Evolutionary conservation across 306 rosid species (phyloP).

Genomic region (Hippophae gyantsensis): DNA sequence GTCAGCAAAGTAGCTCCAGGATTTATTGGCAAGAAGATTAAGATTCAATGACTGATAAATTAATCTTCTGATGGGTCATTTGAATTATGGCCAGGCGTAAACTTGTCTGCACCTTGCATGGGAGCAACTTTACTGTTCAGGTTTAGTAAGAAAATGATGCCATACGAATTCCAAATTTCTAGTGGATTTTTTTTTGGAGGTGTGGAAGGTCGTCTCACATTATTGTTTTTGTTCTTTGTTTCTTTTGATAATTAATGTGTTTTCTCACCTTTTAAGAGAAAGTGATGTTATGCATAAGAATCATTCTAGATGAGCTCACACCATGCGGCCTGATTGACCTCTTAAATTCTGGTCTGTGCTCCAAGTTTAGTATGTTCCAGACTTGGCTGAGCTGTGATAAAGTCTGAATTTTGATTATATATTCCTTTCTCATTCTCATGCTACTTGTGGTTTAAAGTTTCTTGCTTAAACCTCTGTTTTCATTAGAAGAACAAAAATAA

Average conservation of each 20-base stretch:
- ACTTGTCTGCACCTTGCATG: slow-evolving; percentile 1
- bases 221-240: slow-evolving; percentile 5
- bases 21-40: slow-evolving; percentile 2
- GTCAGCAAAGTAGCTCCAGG: slow-evolving; percentile 18
- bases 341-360: no score
- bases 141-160: slow-evolving; percentile 18
- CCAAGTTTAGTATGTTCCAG: no score
- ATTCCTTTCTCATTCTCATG: no score
- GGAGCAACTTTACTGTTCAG: slow-evolving; percentile 5
- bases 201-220: slow-evolving; percentile 4
- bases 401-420: no score
- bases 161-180: slow-evolving; percentile 23
- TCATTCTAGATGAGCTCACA: no score
- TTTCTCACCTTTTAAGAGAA: slow-evolving; percentile 12
- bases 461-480: no score
- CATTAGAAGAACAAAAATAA: no score
- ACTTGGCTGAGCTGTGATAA: no score
- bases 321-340: no score
- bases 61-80: neutral
- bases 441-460: no score
- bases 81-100: neutral
- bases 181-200: neutral
- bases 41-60: neutral
- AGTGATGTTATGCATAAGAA: slow-evolving; percentile 3
- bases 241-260: slow-evolving; percentile 13